Base-by-base conservation (phyloP, 352 stramenopile genomes). In the Globisporangium emineosum region DNA sequence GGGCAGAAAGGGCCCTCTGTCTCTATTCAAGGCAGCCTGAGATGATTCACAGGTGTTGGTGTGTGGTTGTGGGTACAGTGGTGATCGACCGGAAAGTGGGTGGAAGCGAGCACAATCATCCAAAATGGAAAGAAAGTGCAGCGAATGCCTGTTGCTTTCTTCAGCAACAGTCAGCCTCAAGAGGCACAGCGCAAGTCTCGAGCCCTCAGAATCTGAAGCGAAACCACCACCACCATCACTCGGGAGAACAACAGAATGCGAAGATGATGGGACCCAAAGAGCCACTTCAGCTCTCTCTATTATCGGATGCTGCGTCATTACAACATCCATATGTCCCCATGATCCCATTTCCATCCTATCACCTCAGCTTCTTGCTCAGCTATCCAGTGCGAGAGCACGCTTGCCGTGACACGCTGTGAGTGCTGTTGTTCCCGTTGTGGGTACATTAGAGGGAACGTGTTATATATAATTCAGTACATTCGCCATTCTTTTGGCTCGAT, bases 61-160 rank as follows among this genome's bases (percentile, higher is more conserved):
- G 21, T 27, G 15, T 51, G n/a, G 43, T 29, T 51, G 43, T 51
- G 40, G 40, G 5, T 51, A 29, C 43, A 51, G n/a, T 51, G 43
- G 8, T 13, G n/a, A 1, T 51, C n/a, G 43, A 50, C 19, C 43
- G n/a, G n/a, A 27, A 51, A 51, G 40, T 21, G 40, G 17, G 17
- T n/a, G 6, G 40, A 21, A n/a, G n/a, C n/a, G n/a, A n/a, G n/a
- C n/a, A n/a, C n/a, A n/a, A n/a, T n/a, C n/a, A n/a, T n/a, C n/a
- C n/a, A n/a, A n/a, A n/a, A n/a, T 51, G 43, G 43, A 51, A 51
- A 29, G 17, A 29, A 51, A 51, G 43, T 51, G 43, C 43, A 29
- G 19, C 43, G 43, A 51, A 51, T 2, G 6, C 10, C 19, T 47
- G 43, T 29, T 51, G 43, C 43, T 25, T 27, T 23, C n/a, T 51